Conservation (phyloP, 805 yeast genomes). For the Myxozyma kluyveri region DNA sequence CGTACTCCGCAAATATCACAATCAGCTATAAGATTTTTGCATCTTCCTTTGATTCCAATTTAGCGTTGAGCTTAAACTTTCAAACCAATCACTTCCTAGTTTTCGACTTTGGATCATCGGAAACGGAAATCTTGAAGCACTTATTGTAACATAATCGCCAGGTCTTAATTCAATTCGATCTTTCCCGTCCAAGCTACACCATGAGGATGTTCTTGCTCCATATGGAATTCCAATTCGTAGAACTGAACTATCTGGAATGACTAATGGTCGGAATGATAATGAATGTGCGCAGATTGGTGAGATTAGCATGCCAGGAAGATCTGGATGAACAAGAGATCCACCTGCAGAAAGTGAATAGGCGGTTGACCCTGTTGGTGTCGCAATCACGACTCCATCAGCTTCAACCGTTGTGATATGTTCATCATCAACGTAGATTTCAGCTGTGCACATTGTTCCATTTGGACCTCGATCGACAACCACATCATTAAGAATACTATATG, state of each 20-base stretch:
- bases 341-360: constrained; percentile 95
- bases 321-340: constrained; percentile 91
- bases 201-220: constrained; percentile 81
- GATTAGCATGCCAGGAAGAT: constrained; percentile 85
- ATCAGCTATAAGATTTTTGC: constrained; percentile 40
- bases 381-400: constrained; percentile 63
- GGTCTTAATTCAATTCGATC: constrained; percentile 71
- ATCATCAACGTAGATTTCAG: constrained; percentile 50
- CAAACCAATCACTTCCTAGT: constrained; percentile 64
- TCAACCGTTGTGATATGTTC: constrained; percentile 58
- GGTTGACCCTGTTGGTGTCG: constrained; percentile 79
- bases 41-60: constrained; percentile 93
- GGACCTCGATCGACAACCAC: constrained; percentile 54
- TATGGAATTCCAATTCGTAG: constrained; percentile 76
- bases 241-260: constrained; percentile 86
- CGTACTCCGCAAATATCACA: too few species aligned
- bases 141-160: constrained; percentile 82
- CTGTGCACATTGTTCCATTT: constrained; percentile 50
- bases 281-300: constrained; percentile 98
- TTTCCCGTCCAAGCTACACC: constrained; percentile 96
- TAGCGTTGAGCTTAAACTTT: constrained; percentile 75
- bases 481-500: constrained; percentile 50
- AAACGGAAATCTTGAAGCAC: constrained; percentile 86
- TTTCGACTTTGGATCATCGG: constrained; percentile 81
- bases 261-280: constrained; percentile 83